Conservation (phyloP, 2,329 filamentous ascomycete species). For the Akanthomyces lecanii region DNA sequence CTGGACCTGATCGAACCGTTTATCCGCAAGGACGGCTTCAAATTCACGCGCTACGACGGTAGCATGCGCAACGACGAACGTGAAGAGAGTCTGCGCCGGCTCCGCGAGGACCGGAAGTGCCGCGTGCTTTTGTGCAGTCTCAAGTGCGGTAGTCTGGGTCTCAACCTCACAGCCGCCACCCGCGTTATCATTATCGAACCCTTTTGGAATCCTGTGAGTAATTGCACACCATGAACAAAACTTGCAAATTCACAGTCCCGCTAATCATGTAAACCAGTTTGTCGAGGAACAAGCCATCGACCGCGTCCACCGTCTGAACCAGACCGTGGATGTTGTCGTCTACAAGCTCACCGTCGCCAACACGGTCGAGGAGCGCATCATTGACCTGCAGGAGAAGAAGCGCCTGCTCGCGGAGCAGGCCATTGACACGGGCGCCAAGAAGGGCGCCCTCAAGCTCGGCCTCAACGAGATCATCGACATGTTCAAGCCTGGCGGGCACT, state of each 20-base stretch:
- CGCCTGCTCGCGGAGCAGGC: slow-evolving; percentile 85
- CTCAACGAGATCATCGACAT: slow-evolving; percentile 91
- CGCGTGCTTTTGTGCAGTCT: slow-evolving; percentile 87
- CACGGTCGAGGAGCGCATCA: slow-evolving; percentile 88
- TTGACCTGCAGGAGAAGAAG: slow-evolving; percentile 94
- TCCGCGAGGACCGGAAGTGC: slow-evolving; percentile 70
- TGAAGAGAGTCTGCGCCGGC: slow-evolving; percentile 74
- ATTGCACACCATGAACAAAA: not conserved
- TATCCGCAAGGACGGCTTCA: slow-evolving; percentile 67
- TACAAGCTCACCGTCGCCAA: slow-evolving; percentile 87
- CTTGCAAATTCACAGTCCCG: not conserved
- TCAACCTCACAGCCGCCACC: slow-evolving; percentile 91
- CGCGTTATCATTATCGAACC: slow-evolving; percentile 93
- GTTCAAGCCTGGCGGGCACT: slow-evolving; percentile 64
- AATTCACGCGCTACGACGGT: slow-evolving; percentile 88
- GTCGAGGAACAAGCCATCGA: slow-evolving; percentile 99
- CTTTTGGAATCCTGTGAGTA: slow-evolving; percentile 89
- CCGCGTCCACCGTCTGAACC: slow-evolving; percentile 95
- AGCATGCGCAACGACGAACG: slow-evolving; percentile 90
- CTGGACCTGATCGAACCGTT: slow-evolving; percentile 94
- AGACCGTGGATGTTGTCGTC: slow-evolving; percentile 89
- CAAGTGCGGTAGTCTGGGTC: slow-evolving; percentile 85
- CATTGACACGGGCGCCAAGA: slow-evolving; percentile 76
- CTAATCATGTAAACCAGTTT: slow-evolving; percentile 51
- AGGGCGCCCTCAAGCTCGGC: slow-evolving; percentile 73